Evolutionary conservation across 768 basidiomycete genomes (phyloP).

Genomic region (Hysterangium stoloniferum): DNA sequence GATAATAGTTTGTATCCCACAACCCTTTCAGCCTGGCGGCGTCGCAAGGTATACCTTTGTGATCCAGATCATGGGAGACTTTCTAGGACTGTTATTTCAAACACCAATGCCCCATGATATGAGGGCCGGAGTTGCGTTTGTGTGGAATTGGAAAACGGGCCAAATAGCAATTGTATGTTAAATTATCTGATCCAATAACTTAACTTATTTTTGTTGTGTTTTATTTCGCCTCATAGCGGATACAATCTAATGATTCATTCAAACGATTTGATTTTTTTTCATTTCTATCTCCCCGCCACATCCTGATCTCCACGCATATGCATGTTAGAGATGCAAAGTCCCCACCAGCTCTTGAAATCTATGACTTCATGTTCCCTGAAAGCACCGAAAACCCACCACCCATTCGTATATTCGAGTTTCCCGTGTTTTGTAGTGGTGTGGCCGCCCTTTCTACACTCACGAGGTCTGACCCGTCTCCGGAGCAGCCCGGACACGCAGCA

Average conservation of each 20-base stretch:
- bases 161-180: conserved; percentile 39
- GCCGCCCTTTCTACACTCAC: not conserved
- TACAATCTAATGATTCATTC: conserved; percentile 3
- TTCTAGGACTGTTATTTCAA: conserved; percentile 42
- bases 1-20: conserved; percentile 27
- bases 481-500: not conserved
- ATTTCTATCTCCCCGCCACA: conserved; percentile 20
- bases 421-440: not conserved
- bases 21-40: no score
- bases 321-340: conserved; percentile 23
- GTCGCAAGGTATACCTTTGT: conserved; percentile 21
- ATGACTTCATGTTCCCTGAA: not conserved
- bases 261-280: conserved; percentile 17
- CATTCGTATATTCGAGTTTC: conserved; percentile 1
- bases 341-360: conserved; percentile 2
- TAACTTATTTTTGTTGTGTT: not conserved
- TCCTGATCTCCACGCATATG: conserved; percentile 17
- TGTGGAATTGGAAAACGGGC: conserved; percentile 67
- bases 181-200: not conserved
- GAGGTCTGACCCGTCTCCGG: conserved; percentile 4
- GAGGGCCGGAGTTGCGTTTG: conserved; percentile 41
- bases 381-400: not conserved
- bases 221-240: conserved; percentile 11
- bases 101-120: conserved; percentile 23
- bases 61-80: conserved; percentile 50